These are phyloP conservation scores for Rugonectria rugulosa DNA, from an alignment of 2,329 filamentous ascomycete species.

Conservation along the genomic window DNA sequence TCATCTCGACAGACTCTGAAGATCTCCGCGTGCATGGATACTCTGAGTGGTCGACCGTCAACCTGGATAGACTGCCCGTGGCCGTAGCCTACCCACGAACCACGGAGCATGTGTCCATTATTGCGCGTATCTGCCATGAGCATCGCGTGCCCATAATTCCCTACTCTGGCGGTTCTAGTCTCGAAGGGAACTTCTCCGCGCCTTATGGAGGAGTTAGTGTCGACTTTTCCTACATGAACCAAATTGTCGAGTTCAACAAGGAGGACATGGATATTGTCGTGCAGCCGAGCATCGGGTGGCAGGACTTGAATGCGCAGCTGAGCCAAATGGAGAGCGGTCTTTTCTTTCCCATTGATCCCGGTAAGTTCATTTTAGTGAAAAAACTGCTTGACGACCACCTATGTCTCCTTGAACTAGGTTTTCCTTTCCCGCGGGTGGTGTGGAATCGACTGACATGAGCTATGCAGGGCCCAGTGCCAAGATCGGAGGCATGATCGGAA, in stretches of 20 bases:
- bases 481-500: constrained; percentile 85
- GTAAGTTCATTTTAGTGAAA: too few species aligned
- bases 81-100: constrained; percentile 70
- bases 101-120: constrained; percentile 66
- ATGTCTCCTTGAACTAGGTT: too few species aligned
- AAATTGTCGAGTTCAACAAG: constrained; percentile 79
- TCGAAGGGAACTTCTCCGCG: constrained; percentile 91
- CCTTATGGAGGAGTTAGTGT: constrained; percentile 88
- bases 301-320: constrained; percentile 78
- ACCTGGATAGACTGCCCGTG: constrained; percentile 66
- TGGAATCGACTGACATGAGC: constrained; percentile 2
- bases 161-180: constrained; percentile 84
- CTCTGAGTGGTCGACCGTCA: constrained; percentile 71
- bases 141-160: constrained; percentile 85
- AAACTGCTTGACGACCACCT: too few species aligned
- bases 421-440: too few species aligned
- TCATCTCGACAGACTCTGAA: constrained; percentile 69
- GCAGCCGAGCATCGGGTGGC: constrained; percentile 92
- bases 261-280: constrained; percentile 94
- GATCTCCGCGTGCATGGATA: constrained; percentile 70
- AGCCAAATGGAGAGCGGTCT: constrained; percentile 76
- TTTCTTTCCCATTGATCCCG: constrained; percentile 92
- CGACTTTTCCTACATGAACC: constrained; percentile 88
- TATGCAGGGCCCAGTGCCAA: constrained; percentile 67
- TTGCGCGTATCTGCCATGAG: constrained; percentile 76